Evolutionary conservation across 176 grass and related monocot species (phyloP).

Genomic region (Hordeum marinum): DNA sequence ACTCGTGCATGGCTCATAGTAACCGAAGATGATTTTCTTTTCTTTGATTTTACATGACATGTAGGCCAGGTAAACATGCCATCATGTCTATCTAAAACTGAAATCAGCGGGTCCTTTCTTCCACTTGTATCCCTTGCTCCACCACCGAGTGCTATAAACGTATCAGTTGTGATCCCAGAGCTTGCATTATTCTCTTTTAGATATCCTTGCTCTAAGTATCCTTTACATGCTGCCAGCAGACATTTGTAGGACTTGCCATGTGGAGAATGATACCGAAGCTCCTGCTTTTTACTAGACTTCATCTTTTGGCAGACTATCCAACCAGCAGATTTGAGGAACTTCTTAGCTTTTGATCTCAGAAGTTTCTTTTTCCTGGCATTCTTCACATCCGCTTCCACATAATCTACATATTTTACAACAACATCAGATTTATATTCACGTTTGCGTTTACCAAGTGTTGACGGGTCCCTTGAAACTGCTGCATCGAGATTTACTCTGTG

Average conservation of each 20-base stretch:
- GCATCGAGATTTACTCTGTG: slow-evolving; percentile 1
- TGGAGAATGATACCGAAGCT: slow-evolving; percentile 32
- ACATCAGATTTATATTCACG: slow-evolving; percentile 18
- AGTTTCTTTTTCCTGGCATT: slow-evolving; percentile 23
- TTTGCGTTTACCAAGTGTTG: slow-evolving; percentile 27
- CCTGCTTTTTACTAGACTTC: slow-evolving; percentile 21
- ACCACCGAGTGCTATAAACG: no score
- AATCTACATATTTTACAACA: slow-evolving; percentile 46
- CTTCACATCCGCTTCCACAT: slow-evolving; percentile 29
- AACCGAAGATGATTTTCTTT: slow-evolving; percentile 37
- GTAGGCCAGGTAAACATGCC: background rate
- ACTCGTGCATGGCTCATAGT: background rate
- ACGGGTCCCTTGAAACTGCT: background rate
- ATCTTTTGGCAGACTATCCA: slow-evolving; percentile 32
- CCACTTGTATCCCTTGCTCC: no score
- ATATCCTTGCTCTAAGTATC: slow-evolving; percentile 31
- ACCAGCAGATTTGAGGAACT: slow-evolving; percentile 53
- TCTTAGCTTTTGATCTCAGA: slow-evolving; percentile 50
- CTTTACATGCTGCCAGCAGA: slow-evolving; percentile 62
- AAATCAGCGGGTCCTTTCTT: no score
- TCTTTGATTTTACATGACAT: slow-evolving; percentile 36
- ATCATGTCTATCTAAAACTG: background rate
- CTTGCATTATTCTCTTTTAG: background rate
- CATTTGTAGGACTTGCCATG: slow-evolving; percentile 45
- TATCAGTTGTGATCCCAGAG: slow-evolving; percentile 11